phyloP scores from a whole-genome alignment of 768 basidiomycete species.

The Scleroderma bovista region DNA sequence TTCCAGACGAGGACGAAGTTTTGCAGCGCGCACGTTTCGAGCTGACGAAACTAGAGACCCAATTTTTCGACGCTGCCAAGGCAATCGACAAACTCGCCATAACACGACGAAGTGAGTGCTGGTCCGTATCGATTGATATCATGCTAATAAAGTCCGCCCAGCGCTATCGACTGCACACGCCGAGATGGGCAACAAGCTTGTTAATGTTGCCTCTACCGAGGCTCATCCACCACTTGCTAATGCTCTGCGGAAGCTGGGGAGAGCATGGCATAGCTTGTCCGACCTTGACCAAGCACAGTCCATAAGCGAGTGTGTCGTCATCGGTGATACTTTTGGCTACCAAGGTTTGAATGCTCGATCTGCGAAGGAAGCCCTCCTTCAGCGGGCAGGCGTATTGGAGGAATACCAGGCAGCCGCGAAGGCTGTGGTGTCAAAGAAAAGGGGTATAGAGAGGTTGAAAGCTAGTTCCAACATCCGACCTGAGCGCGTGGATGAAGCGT shows the following conservation, averaged over 20 bases:
- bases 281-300: constrained; percentile 89
- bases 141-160: constrained; percentile 24
- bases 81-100: constrained; percentile 83
- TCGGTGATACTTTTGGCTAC: constrained; percentile 95
- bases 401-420: constrained; percentile 94
- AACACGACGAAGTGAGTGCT: constrained; percentile 63
- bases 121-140: not conserved
- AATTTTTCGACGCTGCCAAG: constrained; percentile 90
- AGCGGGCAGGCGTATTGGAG: constrained; percentile 86
- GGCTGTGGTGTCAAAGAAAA: constrained; percentile 85
- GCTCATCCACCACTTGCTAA: constrained; percentile 78
- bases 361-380: constrained; percentile 89
- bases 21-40: constrained; percentile 87
- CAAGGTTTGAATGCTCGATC: constrained; percentile 96
- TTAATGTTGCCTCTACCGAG: constrained; percentile 87
- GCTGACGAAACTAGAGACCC: constrained; percentile 84
- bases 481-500: constrained; percentile 82
- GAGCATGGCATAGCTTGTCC: constrained; percentile 81
- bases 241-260: constrained; percentile 80
- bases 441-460: constrained; percentile 86
- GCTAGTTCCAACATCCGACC: constrained; percentile 81
- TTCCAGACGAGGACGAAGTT: constrained; percentile 93
- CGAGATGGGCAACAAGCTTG: constrained; percentile 91
- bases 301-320: constrained; percentile 89
- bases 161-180: constrained; percentile 73